phyloP scores from a whole-genome alignment of 2,329 filamentous ascomycete species.

The Penicillium sp. region DNA sequence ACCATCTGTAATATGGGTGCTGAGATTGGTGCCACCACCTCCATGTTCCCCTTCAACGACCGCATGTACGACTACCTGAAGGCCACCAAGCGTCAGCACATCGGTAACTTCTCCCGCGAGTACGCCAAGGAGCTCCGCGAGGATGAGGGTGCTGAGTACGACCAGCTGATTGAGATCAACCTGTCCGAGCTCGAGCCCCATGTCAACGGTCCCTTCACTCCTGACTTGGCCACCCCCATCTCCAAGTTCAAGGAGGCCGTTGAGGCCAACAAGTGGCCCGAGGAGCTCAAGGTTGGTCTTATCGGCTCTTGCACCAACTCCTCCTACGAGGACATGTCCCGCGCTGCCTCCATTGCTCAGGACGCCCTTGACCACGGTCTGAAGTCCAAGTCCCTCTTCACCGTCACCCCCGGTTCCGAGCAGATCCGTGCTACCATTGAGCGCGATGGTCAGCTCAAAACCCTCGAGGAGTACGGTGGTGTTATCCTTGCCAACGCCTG shows the following conservation, averaged over 20 bases:
- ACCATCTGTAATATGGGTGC: conserved; percentile 66
- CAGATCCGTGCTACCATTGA: conserved; percentile 91
- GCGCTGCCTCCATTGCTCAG: conserved; percentile 79
- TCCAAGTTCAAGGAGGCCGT: conserved; percentile 94
- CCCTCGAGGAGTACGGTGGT: conserved; percentile 91
- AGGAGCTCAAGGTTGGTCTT: conserved; percentile 90
- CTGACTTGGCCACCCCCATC: conserved; percentile 92
- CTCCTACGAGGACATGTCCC: conserved; percentile 81
- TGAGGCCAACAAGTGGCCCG: conserved; percentile 89
- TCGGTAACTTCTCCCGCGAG: conserved; percentile 76
- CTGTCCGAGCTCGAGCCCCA: conserved; percentile 89
- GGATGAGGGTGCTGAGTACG: conserved; percentile 88
- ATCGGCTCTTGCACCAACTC: conserved; percentile 98
- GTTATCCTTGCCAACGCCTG: conserved; percentile 93
- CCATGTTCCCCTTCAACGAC: conserved; percentile 95
- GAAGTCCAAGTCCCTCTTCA: conserved; percentile 89
- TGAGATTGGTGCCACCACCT: conserved; percentile 68
- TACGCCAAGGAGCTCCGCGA: conserved; percentile 79
- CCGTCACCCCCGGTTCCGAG: conserved; percentile 91
- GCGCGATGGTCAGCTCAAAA: conserved; percentile 82
- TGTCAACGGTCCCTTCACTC: conserved; percentile 98
- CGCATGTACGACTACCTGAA: conserved; percentile 92
- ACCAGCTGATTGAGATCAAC: conserved; percentile 93
- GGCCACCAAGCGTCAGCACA: conserved; percentile 80
- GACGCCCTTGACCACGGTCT: conserved; percentile 86